Conservation (phyloP, 2,329 filamentous ascomycete genomes). For the Fusarium sp. region DNA sequence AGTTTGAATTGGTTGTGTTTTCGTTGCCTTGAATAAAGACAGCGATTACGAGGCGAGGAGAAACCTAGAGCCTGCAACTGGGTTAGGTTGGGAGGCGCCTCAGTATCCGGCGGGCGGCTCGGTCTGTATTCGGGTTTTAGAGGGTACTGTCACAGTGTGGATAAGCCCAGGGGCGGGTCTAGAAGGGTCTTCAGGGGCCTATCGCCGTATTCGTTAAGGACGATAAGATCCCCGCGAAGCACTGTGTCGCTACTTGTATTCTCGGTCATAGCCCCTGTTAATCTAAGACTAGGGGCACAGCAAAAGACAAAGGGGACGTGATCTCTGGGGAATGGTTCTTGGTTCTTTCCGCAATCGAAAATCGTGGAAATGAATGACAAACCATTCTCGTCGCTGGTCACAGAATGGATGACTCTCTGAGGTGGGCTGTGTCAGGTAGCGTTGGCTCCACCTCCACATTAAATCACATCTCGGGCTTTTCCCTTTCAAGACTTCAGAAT, state of each 20-base stretch:
- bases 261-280: conserved; percentile 6
- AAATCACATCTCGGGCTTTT: conserved; percentile 33
- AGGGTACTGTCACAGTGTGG: conserved; percentile 36
- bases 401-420: conserved; percentile 17
- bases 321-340: not conserved
- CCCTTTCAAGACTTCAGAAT: conserved; percentile 24
- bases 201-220: conserved; percentile 2
- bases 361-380: conserved; percentile 23
- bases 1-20: conserved; percentile 19
- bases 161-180: conserved; percentile 3
- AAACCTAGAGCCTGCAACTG: conserved; percentile 20
- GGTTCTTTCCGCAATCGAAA: conserved; percentile 6
- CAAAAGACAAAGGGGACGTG: not conserved
- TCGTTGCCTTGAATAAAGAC: conserved; percentile 25
- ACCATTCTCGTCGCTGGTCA: not conserved
- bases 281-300: not conserved
- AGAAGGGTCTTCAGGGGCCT: conserved; percentile 9
- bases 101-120: conserved; percentile 20
- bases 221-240: conserved; percentile 10
- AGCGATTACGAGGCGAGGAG: conserved; percentile 41
- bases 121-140: conserved; percentile 21
- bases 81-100: not conserved
- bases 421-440: conserved; percentile 37
- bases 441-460: conserved; percentile 39
- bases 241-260: conserved; percentile 24